Conservation (phyloP, 148 eudicot genomes). For the Limonium bicolor region DNA sequence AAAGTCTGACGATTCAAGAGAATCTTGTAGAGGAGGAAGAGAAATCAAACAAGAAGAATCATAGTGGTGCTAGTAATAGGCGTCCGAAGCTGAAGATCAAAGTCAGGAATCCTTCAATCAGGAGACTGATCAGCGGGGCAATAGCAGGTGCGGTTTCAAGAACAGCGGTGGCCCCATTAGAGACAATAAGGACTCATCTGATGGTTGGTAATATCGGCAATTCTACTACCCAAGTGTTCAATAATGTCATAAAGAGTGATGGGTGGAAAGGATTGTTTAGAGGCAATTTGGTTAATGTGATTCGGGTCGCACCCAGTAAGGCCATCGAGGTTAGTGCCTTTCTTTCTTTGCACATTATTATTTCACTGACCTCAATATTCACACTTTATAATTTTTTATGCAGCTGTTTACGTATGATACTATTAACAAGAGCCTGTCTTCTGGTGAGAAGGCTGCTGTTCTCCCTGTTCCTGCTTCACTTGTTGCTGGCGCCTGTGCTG, state of each 20-base stretch:
- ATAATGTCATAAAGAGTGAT: slow-evolving; percentile 66
- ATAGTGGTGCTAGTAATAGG: no score
- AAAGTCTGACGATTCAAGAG: slow-evolving; percentile 27
- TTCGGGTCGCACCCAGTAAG: slow-evolving; percentile 93
- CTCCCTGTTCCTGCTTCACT: slow-evolving; percentile 72
- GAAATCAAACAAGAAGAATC: slow-evolving; percentile 27
- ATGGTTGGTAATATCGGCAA: slow-evolving; percentile 95
- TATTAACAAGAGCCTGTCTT: slow-evolving; percentile 62
- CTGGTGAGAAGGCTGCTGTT: slow-evolving; percentile 57
- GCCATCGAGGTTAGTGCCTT: slow-evolving; percentile 62
- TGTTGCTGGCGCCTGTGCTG: slow-evolving; percentile 92
- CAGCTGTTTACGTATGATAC: slow-evolving; percentile 87
- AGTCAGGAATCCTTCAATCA: slow-evolving; percentile 65
- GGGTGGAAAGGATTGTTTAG: slow-evolving; percentile 92
- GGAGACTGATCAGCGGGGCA: slow-evolving; percentile 93
- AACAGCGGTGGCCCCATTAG: slow-evolving; percentile 91
- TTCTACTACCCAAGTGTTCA: slow-evolving; percentile 66
- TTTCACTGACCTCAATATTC: neutral
- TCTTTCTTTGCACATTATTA: slow-evolving; percentile 1
- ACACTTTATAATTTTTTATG: slow-evolving; percentile 3
- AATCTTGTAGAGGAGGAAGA: slow-evolving; percentile 14
- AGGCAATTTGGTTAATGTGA: slow-evolving; percentile 88
- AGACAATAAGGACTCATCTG: slow-evolving; percentile 94
- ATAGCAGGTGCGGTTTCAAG: slow-evolving; percentile 90
- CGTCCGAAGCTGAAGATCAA: slow-evolving; percentile 56